Base-by-base conservation (phyloP, 192 early-diverging fungal genomes). In the Backusella mclennaniae region DNA sequence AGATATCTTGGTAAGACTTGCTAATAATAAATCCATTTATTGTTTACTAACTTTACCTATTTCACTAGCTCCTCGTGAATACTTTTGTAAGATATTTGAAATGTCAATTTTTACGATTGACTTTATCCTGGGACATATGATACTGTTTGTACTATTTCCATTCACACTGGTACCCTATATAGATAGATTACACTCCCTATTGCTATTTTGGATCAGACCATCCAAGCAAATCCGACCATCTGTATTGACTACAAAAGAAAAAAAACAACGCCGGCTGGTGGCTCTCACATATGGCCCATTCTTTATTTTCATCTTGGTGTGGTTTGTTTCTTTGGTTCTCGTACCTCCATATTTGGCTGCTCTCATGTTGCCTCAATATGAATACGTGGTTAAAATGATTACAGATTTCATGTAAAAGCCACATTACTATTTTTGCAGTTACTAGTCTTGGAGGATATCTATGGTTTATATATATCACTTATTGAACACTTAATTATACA, bases 51-150 rank as follows among this genome's bases (percentile, higher is more conserved):
- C 9, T 63, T 14, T 63, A 29, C 29, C 7, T 12, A 63, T 23
- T 9, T 63, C 11, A 63, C 1, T 63, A 63, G 72, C 52, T 6
- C 12, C 12, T 11, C 70, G 80, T 63, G 91, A 85, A 83, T 95
- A 87, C 77, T 67, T 93, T 72, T 92, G 92, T 85, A 96, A 96
- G 85, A 89, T 92, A 36, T 89, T 96, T 39, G 95, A 96, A 82
- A 89, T 88, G 88, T 90, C 88, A 6, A 75, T 90, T 73, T 92
- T 90, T 82, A 77, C 91, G 2, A 89, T 87, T 15, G 91, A 92
- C 69, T 87, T 92, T 73, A 83, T 92, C 35, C 84, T 89, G 4
- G 89, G 90, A 2, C 91, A 92, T 69, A 36, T 92, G 82, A 76
- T 95, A 29, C 73, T 95, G 66, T 94, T 95, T 80, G 86, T 93